These are phyloP conservation scores for Ophiocordyceps australis DNA, from an alignment of 2,329 filamentous ascomycete genomes.

Conservation along the genomic window DNA sequence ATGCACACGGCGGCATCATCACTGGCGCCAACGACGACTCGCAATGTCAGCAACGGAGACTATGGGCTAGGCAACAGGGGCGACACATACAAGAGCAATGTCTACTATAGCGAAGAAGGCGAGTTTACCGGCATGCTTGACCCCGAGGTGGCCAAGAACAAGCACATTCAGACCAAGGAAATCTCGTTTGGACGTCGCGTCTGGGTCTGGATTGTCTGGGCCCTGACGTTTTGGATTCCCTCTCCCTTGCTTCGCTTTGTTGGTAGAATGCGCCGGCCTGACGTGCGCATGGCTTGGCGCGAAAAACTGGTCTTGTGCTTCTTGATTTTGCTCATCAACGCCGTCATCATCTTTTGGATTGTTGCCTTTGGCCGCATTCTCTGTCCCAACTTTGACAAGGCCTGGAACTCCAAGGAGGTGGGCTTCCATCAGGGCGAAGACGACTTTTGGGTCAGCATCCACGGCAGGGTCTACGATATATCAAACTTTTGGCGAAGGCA, in stretches of 20 bases:
- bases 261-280: constrained; percentile 91
- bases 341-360: constrained; percentile 76
- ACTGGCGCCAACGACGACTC: constrained; percentile 37
- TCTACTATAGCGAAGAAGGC: constrained; percentile 57
- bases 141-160: constrained; percentile 58
- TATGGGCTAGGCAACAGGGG: constrained; percentile 82
- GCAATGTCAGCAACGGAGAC: constrained; percentile 49
- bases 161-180: constrained; percentile 53
- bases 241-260: constrained; percentile 64
- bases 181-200: constrained; percentile 45
- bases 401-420: constrained; percentile 59
- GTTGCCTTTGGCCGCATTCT: constrained; percentile 67
- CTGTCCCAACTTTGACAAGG: constrained; percentile 85
- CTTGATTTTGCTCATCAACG: constrained; percentile 71
- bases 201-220: constrained; percentile 76
- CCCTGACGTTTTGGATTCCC: constrained; percentile 84
- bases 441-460: constrained; percentile 77
- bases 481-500: constrained; percentile 71
- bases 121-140: constrained; percentile 55
- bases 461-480: constrained; percentile 82
- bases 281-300: constrained; percentile 93
- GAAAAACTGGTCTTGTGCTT: constrained; percentile 78
- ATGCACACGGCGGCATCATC: constrained; percentile 32
- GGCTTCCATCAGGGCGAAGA: constrained; percentile 47
- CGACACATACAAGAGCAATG: constrained; percentile 54